A percentile compares a stretch with the other conserved stretches of the same genome.
These are phyloP conservation scores for Tolypocladium nubicola DNA, from an alignment of 2,329 filamentous ascomycete genomes.

Conservation along the genomic window DNA sequence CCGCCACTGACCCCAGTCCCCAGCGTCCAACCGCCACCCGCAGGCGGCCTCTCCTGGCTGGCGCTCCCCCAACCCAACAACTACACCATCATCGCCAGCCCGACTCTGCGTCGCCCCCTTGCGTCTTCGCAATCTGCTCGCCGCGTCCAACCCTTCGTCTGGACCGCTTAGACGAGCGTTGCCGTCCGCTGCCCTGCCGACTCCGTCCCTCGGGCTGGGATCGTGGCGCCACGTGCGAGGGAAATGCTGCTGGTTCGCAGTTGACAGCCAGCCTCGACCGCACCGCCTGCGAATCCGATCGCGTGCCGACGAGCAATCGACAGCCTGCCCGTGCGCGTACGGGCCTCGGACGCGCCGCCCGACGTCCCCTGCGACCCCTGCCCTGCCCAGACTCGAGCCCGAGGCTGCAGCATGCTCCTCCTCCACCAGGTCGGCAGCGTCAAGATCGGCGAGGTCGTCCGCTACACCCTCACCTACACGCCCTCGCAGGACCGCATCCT, in stretches of 20 bases:
- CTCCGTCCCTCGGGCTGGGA: background rate
- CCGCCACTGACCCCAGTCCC: no score
- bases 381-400: background rate
- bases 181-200: background rate
- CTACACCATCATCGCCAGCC: background rate
- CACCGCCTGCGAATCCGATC: background rate
- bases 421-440: conserved; percentile 84
- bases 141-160: background rate
- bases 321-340: no score
- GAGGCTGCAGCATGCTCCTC: conserved; percentile 57
- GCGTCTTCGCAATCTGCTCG: background rate
- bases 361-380: background rate
- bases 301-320: background rate
- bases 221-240: background rate
- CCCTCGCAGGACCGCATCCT: conserved; percentile 82
- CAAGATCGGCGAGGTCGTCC: conserved; percentile 87
- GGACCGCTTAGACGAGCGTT: no score
- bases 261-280: background rate
- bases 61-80: background rate
- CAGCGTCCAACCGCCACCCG: no score
- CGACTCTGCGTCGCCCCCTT: background rate
- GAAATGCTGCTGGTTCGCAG: background rate
- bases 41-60: background rate
- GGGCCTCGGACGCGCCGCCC: background rate
- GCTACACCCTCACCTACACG: conserved; percentile 87